These are phyloP conservation scores for Erysimum pusillum DNA, from an alignment of 441 rosid genomes.

Conservation along the genomic window DNA sequence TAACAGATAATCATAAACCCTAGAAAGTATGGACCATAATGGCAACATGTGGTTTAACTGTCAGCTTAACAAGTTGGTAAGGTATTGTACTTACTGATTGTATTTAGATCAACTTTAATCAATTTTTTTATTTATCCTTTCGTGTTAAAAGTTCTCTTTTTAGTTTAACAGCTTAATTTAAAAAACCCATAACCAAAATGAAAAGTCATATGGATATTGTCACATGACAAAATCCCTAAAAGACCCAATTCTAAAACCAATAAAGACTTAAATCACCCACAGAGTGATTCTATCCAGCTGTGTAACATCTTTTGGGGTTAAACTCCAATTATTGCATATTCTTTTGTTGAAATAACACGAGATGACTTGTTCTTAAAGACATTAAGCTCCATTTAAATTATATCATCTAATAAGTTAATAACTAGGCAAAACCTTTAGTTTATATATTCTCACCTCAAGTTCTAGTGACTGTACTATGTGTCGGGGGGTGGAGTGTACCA, in stretches of 20 bases:
- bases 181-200: background rate
- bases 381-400: constrained; percentile 3
- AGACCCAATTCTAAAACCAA: constrained; percentile 34
- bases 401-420: background rate
- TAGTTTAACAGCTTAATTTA: constrained; percentile 7
- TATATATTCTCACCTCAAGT: background rate
- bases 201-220: constrained; percentile 40
- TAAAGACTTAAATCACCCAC: constrained; percentile 44
- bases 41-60: constrained; percentile 48
- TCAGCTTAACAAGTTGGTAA: constrained; percentile 40
- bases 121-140: background rate
- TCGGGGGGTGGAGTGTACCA: background rate
- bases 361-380: constrained; percentile 26
- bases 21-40: constrained; percentile 45
- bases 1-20: constrained; percentile 42
- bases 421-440: background rate
- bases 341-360: constrained; percentile 15
- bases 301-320: constrained; percentile 48
- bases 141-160: constrained; percentile 14
- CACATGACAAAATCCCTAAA: constrained; percentile 49
- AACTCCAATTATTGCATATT: constrained; percentile 40
- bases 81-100: constrained; percentile 39
- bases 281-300: constrained; percentile 56
- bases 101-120: constrained; percentile 19
- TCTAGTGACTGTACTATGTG: background rate